Base-by-base conservation (phyloP, 768 basidiomycete species). In the Calvatia gigantea region DNA sequence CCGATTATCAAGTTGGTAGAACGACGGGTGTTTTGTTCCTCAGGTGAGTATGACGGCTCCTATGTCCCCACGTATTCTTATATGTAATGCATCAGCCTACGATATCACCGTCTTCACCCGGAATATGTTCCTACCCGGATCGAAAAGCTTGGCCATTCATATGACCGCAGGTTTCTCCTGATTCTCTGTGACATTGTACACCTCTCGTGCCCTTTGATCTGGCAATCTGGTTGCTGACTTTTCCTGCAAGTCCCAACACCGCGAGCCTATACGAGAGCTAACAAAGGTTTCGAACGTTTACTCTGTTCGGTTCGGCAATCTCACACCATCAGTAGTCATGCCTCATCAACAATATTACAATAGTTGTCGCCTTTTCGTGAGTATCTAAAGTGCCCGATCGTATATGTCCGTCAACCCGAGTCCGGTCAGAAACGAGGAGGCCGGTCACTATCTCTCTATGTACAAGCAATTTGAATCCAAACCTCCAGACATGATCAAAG, bases 381-480 rank as follows among this genome's bases (percentile, higher is more conserved):
- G 46, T 69, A 41, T 35, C 17, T 41, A 4, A 23, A 29, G 17
- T 21, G 6, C 27, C 15, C 12, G 44, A 19, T 21, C 23, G 41
- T 39, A 46, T 31, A 6, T 37, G 17, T 47, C 59, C 42, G 12
- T 37, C 25, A 42, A 42, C 17, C 15, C 37, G 56, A 50, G 54
- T 56, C 23, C 25, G 9, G 19, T 2, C 56, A 98, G 94, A 17
- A 78, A 78, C 33, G 94, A 98, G 57, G 97, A 98, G 74, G 94
- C 89, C 7, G 97, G 89, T 0, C 86, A 87, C 61, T 98, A 98
- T 69, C 80, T 99, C 48, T 76, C 89, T 7, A 89, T 87, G 2
- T 94, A 89, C 77, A 99, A 98, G 67, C 86, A 91, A 60, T 96
- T 88, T 64, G 97, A 98, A 68, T 87, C 92, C 76, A 94, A 90